phyloP scores from a whole-genome alignment of 2,329 filamentous ascomycete species.

The Didymella pomorum region DNA sequence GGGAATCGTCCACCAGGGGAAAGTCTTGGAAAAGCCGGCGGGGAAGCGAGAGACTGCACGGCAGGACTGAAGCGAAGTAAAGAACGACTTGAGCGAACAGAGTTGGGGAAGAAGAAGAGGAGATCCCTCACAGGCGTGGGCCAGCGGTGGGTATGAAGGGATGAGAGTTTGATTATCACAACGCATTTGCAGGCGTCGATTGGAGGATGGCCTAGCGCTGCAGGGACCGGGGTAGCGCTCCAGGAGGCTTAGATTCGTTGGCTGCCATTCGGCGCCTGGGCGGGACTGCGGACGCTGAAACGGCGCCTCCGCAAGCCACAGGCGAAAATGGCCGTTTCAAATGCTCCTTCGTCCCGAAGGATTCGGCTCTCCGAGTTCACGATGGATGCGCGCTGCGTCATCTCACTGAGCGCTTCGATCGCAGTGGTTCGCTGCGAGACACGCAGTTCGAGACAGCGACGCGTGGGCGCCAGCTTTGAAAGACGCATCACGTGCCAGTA shows the following conservation, averaged over 20 bases:
- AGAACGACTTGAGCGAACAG: conserved; percentile 37
- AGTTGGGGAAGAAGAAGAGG: conserved; percentile 28
- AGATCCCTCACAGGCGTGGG: conserved; percentile 26
- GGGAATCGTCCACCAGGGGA: conserved; percentile 42
- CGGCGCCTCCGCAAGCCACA: conserved; percentile 29
- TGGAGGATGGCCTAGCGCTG: conserved; percentile 27
- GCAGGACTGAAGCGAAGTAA: conserved; percentile 21
- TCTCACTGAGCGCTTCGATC: conserved; percentile 10
- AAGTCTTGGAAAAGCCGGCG: conserved; percentile 40
- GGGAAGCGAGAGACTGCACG: conserved; percentile 32
- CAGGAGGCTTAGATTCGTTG: conserved; percentile 23
- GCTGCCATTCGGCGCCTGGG: conserved; percentile 23
- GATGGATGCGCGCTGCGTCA: conserved; percentile 23
- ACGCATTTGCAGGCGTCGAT: conserved; percentile 23
- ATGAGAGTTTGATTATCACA: conserved; percentile 37
- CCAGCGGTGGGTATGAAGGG: conserved; percentile 33
- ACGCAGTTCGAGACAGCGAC: conserved; percentile 13
- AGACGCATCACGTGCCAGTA: conserved; percentile 6
- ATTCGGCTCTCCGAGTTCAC: conserved; percentile 26
- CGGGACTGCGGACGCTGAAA: conserved; percentile 25
- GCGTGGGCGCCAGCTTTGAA: conserved; percentile 11
- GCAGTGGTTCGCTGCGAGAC: conserved; percentile 17
- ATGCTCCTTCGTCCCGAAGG: conserved; percentile 17
- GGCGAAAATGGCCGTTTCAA: conserved; percentile 33
- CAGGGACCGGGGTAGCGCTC: conserved; percentile 20